Evolutionary conservation across 2,329 filamentous ascomycete genomes (phyloP), one percentile per base, ranked within the genome.

Genomic region (Aspergillus aculeatus): DNA sequence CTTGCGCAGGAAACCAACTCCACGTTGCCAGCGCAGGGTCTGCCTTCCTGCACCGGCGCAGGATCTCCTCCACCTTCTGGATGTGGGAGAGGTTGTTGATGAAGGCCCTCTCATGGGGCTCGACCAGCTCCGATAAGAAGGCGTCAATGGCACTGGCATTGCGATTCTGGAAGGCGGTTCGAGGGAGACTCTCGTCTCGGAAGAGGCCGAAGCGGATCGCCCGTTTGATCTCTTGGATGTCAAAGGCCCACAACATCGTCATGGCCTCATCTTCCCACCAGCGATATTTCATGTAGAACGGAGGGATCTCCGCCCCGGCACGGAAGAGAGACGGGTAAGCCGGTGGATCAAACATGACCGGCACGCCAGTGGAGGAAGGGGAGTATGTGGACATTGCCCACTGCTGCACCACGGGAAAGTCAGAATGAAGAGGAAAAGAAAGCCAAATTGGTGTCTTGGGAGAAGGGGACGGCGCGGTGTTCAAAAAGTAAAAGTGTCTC

Each of bases 231-330:
- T 76, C 71, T 10, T 71, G 66, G 31, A 72, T 67, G 26, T 77
- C 72, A 51, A 77, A 78, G 4, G 72, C 72, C 74, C 73, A 76
- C 24, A 78, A 68, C 6, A 76, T 67, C 1, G 74, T 72, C 0
- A 66, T 69, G 1, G 74, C 73, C 55, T 77, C 75, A 50, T 77
- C 75, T 56, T 78, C 76, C 76, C 76, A 78, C 74, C 75, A 78
- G 52, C 71, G 71, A 59, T 75, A 77, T 2, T 67, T 48, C 3
- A 71, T 59, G 32, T 66, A 67, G 55, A 76, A 74, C 5, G 62
- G 68, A n/a, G 75, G 75, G 4, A 72, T 58, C 58, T 77, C 74
- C 2, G 65, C 51, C 32, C 61, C 58, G 12, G 68, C 47, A 41
- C 65, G 68, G 64, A 76, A 77, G 10, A 75, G 56, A 29, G 68